A percentile compares a stretch with the other conserved stretches of the same genome.
phyloP scores from a whole-genome alignment of 768 basidiomycete species.

The Russula virescens region DNA sequence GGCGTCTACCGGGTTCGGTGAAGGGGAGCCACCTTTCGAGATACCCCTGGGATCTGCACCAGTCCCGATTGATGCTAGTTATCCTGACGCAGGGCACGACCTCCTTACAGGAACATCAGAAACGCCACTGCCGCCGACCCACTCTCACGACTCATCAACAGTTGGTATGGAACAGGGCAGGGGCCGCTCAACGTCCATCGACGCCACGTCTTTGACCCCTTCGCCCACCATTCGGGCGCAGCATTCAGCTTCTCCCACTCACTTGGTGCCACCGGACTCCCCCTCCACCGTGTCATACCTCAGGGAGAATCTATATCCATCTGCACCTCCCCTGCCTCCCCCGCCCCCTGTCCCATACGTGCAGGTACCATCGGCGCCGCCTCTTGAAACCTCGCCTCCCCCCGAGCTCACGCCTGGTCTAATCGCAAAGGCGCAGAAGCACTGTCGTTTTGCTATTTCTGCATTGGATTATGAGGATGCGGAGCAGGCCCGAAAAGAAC shows the following conservation, averaged over 20 bases:
- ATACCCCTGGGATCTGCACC: conserved; percentile 9
- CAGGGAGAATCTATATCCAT: background rate
- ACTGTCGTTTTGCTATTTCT: conserved; percentile 88
- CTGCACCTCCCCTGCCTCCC: conserved; percentile 10
- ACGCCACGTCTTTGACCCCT: background rate
- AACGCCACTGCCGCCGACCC: background rate
- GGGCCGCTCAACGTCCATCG: background rate
- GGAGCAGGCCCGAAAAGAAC: conserved; percentile 78
- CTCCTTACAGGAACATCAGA: background rate
- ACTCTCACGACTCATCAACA: conserved; percentile 4
- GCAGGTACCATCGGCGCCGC: conserved; percentile 22
- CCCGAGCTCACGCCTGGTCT: conserved; percentile 55
- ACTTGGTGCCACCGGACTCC: conserved; percentile 15
- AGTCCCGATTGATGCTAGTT: conserved; percentile 3
- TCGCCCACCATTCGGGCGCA: background rate
- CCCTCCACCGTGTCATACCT: conserved; percentile 11
- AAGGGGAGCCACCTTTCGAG: background rate
- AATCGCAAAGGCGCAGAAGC: conserved; percentile 79
- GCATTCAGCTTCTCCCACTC: conserved; percentile 19
- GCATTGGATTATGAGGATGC: conserved; percentile 95
- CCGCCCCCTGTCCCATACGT: conserved; percentile 20
- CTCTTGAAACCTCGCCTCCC: conserved; percentile 17
- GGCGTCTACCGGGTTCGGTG: conserved; percentile 1
- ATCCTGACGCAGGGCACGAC: background rate
- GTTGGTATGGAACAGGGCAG: background rate